These are phyloP conservation scores for Leishmania gerbilli DNA, from an alignment of 208 protist genomes.

Conservation along the genomic window DNA sequence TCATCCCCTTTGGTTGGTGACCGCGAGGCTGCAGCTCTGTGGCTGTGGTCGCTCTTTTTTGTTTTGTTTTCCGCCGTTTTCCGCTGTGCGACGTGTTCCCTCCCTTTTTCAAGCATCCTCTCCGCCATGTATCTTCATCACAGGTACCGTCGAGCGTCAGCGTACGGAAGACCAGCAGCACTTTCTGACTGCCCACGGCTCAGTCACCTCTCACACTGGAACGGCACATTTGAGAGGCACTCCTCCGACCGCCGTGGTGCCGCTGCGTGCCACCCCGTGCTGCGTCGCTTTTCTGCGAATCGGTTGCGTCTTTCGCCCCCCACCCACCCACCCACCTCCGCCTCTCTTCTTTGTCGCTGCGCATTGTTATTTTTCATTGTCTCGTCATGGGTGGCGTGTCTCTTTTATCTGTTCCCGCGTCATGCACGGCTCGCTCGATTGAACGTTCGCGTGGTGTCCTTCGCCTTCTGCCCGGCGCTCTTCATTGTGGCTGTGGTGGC, in stretches of 20 bases:
- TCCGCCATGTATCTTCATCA: conserved; percentile 17
- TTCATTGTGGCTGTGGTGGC: too few species aligned
- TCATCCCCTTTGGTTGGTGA: background rate
- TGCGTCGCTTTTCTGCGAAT: too few species aligned
- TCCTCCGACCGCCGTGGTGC: background rate
- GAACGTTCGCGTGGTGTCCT: too few species aligned
- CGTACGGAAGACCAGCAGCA: background rate
- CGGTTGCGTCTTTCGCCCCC: too few species aligned
- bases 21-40: background rate
- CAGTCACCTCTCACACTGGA: background rate
- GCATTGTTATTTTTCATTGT: background rate
- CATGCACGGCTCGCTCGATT: too few species aligned
- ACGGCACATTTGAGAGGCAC: background rate
- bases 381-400: background rate
- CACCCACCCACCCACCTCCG: background rate
- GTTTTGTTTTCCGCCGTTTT: background rate
- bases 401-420: too few species aligned
- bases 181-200: background rate
- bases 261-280: background rate
- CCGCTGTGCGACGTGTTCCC: background rate
- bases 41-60: background rate
- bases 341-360: background rate
- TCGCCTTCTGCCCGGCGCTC: too few species aligned
- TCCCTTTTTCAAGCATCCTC: background rate
- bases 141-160: background rate